These are phyloP conservation scores for Tolypocladium guangdongense DNA, from an alignment of 2,329 filamentous ascomycete species.

Conservation along the genomic window DNA sequence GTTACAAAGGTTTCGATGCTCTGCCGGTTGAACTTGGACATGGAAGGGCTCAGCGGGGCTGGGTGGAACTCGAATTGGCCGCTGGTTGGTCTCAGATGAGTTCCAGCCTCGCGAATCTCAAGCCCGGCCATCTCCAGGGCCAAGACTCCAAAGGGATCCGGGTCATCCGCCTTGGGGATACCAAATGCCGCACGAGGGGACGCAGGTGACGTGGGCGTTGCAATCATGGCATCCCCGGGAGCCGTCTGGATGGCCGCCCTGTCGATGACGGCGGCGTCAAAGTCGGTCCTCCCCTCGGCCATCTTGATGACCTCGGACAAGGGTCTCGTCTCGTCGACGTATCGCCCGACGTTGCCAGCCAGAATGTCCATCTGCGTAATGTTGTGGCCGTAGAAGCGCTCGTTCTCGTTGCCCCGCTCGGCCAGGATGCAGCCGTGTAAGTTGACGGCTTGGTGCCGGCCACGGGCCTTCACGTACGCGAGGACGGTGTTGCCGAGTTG, in stretches of 20 bases:
- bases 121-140: constrained; percentile 85
- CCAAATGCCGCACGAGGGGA: constrained; percentile 52
- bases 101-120: constrained; percentile 82
- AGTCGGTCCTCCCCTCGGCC: constrained; percentile 71
- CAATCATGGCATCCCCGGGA: constrained; percentile 60
- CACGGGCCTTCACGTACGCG: constrained; percentile 48
- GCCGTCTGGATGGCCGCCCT: constrained; percentile 54
- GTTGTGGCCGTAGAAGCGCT: constrained; percentile 42
- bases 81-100: constrained; percentile 55
- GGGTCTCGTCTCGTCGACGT: constrained; percentile 42
- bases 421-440: constrained; percentile 45
- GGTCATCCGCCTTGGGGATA: constrained; percentile 67
- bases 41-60: constrained; percentile 63
- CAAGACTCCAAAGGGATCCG: constrained; percentile 83
- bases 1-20: constrained; percentile 56
- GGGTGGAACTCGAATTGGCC: constrained; percentile 77
- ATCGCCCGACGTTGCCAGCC: constrained; percentile 43
- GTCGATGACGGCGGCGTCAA: constrained; percentile 57
- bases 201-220: constrained; percentile 28
- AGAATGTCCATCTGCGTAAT: constrained; percentile 45
- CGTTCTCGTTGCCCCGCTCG: constrained; percentile 48
- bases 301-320: constrained; percentile 78
- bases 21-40: constrained; percentile 45
- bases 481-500: constrained; percentile 44
- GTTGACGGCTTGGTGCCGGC: constrained; percentile 43